Evolutionary conservation across 2,329 filamentous ascomycete species (phyloP).

Genomic region (Pezicula carpinea): DNA sequence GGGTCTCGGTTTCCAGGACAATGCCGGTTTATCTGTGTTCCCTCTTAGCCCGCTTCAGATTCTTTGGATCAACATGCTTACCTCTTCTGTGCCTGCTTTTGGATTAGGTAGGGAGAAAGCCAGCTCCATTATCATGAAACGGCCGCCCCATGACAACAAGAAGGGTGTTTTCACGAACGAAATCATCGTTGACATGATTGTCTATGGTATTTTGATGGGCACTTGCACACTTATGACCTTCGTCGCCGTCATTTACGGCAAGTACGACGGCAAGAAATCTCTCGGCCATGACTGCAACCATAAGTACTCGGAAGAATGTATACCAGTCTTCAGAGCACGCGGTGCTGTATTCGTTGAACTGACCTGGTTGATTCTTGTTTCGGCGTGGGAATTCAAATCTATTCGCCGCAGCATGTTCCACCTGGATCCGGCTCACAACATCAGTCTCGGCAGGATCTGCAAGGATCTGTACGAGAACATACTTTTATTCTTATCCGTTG

Average conservation of each 20-base stretch:
- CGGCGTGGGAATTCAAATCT: constrained; percentile 57
- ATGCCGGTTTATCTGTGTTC: constrained; percentile 47
- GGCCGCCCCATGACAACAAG: constrained; percentile 47
- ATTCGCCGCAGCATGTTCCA: constrained; percentile 52
- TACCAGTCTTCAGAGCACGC: constrained; percentile 49
- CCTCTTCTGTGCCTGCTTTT: constrained; percentile 54
- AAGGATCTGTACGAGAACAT: constrained; percentile 49
- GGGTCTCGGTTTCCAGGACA: constrained; percentile 54
- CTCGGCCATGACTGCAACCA: constrained; percentile 52
- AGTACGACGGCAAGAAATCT: constrained; percentile 36
- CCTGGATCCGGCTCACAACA: constrained; percentile 40
- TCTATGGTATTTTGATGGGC: constrained; percentile 47
- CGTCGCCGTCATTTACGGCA: constrained; percentile 46
- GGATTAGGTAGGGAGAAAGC: constrained; percentile 54
- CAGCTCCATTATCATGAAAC: constrained; percentile 46
- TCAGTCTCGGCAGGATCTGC: constrained; percentile 32
- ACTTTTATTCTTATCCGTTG: constrained; percentile 54
- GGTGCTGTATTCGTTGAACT: constrained; percentile 52
- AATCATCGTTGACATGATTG: constrained; percentile 48
- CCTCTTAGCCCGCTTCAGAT: constrained; percentile 55
- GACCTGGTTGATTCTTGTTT: constrained; percentile 51
- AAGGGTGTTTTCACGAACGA: constrained; percentile 47
- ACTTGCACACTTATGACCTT: constrained; percentile 44
- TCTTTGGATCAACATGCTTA: constrained; percentile 62
- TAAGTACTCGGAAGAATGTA: constrained; percentile 41